These are phyloP conservation scores for Starmerella sp. DNA, from an alignment of 805 yeast species.

Conservation along the genomic window DNA sequence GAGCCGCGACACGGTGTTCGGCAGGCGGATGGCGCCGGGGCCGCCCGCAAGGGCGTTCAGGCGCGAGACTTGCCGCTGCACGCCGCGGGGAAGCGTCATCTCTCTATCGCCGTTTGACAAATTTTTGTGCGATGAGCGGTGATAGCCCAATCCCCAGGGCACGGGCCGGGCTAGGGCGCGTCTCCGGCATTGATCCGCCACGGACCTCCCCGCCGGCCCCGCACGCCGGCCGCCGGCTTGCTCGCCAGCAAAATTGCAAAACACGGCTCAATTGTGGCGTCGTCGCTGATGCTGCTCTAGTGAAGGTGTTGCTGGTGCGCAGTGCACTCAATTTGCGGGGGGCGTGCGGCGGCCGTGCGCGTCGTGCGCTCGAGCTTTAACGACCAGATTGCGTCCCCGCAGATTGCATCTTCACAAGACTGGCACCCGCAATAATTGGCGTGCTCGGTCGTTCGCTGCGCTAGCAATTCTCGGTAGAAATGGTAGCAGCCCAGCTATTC, in stretches of 20 bases:
- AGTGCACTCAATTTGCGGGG: too few relatives aligned
- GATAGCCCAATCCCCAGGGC: not conserved
- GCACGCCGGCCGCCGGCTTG: not conserved
- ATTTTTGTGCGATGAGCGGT: not conserved
- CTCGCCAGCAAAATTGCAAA: not conserved
- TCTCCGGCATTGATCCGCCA: not conserved
- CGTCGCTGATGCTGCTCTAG: too few relatives aligned
- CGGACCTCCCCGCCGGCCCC: not conserved
- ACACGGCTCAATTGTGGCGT: too few relatives aligned
- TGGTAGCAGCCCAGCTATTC: too few relatives aligned
- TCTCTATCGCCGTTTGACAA: not conserved
- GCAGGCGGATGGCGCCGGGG: conserved; percentile 26
- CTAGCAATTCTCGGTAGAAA: too few relatives aligned
- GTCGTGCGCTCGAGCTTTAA: too few relatives aligned
- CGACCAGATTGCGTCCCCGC: too few relatives aligned
- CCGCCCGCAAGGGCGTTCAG: conserved; percentile 26
- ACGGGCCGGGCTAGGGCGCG: not conserved
- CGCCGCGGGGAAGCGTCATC: conserved; percentile 23
- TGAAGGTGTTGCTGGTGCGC: too few relatives aligned
- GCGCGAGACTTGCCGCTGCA: conserved; percentile 22
- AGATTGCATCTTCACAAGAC: too few relatives aligned
- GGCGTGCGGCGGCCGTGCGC: too few relatives aligned
- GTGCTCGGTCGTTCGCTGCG: too few relatives aligned
- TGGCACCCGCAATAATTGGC: too few relatives aligned
- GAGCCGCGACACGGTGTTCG: conserved; percentile 20